phyloP scores from a whole-genome alignment of 768 basidiomycete species.

The Leccinum subtestaceum region DNA sequence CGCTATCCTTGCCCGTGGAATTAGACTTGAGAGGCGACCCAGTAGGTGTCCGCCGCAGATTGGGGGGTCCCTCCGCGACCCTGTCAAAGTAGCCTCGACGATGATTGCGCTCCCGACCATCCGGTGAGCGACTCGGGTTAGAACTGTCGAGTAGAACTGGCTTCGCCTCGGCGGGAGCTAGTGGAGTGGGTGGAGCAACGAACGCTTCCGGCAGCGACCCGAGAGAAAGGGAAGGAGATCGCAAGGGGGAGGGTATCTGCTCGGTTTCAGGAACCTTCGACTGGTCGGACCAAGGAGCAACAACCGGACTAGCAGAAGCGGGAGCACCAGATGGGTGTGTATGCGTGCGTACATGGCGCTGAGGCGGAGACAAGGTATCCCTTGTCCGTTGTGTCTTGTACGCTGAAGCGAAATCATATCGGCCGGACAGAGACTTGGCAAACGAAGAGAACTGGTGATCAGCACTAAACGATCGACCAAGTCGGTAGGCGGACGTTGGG shows the following conservation, averaged over 20 bases:
- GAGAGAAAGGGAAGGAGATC: constrained; percentile 20
- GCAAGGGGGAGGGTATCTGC: background rate
- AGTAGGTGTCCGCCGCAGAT: constrained; percentile 46
- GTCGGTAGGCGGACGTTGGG: constrained; percentile 11
- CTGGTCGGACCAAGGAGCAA: constrained; percentile 39
- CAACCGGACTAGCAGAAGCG: constrained; percentile 29
- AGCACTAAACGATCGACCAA: constrained; percentile 29
- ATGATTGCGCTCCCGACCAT: constrained; percentile 44
- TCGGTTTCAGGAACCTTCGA: constrained; percentile 1
- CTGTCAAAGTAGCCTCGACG: constrained; percentile 56
- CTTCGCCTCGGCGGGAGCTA: constrained; percentile 12
- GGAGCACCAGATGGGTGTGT: constrained; percentile 50
- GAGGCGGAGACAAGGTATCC: constrained; percentile 2
- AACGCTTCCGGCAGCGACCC: constrained; percentile 17
- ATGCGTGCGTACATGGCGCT: constrained; percentile 38
- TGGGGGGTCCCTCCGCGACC: constrained; percentile 27
- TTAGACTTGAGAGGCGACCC: constrained; percentile 39
- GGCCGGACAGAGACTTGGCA: constrained; percentile 43
- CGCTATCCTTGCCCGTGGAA: constrained; percentile 20
- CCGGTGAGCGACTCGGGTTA: constrained; percentile 8
- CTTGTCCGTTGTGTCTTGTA: constrained; percentile 38
- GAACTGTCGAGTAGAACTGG: constrained; percentile 7
- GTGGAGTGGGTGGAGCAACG: constrained; percentile 8
- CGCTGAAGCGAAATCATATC: constrained; percentile 59
- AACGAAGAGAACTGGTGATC: constrained; percentile 22